Base-by-base conservation (phyloP, 352 stramenopile species). In the Aphanomyces euteiches region DNA sequence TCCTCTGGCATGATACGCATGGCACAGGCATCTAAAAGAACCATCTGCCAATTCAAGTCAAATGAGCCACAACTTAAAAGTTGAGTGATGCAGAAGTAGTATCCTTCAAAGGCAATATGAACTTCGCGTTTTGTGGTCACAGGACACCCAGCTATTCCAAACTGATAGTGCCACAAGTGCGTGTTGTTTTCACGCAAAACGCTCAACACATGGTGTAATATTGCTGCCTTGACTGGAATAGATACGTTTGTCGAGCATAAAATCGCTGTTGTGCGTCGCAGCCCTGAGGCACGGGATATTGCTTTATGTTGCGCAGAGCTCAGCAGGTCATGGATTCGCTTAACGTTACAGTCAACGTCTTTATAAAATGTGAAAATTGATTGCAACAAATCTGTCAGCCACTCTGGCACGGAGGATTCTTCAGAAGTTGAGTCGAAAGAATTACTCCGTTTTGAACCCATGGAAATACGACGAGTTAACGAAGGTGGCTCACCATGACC, bases 1-100 rank as follows among this genome's bases (percentile, higher is more conserved):
- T 69, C 63, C 12, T 69, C 63, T 5, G 63, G 63, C 34, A 69
- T n/a, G 34, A 69, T 47, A n/a, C 63, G 63, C 28, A 69, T 12
- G 8, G 40, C 63, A 10, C 28, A 34, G 3, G 63, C 63, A 43
- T 69, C 63, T 21, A 69, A 43, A 19, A 69, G 41, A 3, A 69
- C 21, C 47, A 69, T 21, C 43, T 69, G 63, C 63, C 63, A 69
- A 39, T 47, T 69, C 36, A 47, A 13, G 8, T 38, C 28, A 15
- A 59, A 10, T 7, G 12, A 38, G 5, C 37, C 63, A 17, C 19
- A 13, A 15, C 34, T 58, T 7, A 69, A 39, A 34, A 58, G 63
- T n/a, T 47, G 47, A 34, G 47, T 43, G 15, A 69, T 50, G 34
- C 10, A 65, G 19, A 59, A 39, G 41, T 69, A 69, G 28, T 59